Percentiles rank a stretch among this genome's conserved stretches.
phyloP scores from a whole-genome alignment of 768 basidiomycete genomes.

The Leccinellum rugosiceps region DNA sequence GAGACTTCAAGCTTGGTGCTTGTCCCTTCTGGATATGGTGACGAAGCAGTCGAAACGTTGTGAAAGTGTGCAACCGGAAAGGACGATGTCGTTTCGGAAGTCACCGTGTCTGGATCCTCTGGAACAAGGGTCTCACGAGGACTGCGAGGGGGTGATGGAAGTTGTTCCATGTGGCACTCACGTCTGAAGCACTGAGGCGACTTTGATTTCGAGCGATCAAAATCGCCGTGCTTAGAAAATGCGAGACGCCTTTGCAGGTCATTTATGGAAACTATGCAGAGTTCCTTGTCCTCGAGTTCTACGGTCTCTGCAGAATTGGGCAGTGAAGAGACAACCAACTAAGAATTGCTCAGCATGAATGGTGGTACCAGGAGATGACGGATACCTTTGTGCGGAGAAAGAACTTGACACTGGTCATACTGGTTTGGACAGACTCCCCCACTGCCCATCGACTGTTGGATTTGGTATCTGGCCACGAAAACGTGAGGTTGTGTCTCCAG shows the following conservation, averaged over 20 bases:
- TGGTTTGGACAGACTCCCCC: conserved; percentile 71
- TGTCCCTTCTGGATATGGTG: conserved; percentile 29
- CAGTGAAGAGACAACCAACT: conserved; percentile 45
- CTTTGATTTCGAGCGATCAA: conserved; percentile 51
- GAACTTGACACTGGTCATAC: conserved; percentile 64
- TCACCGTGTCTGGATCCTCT: conserved; percentile 7
- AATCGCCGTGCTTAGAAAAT: conserved; percentile 54
- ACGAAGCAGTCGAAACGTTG: conserved; percentile 30
- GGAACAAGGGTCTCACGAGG: conserved; percentile 11
- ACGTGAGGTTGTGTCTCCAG: conserved; percentile 61
- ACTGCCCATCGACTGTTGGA: conserved; percentile 73
- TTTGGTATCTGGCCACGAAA: conserved; percentile 71
- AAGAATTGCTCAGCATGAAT: conserved; percentile 19
- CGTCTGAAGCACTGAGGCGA: conserved; percentile 48
- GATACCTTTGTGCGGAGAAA: conserved; percentile 66
- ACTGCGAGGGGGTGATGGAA: conserved; percentile 41
- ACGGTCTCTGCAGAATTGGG: conserved; percentile 56
- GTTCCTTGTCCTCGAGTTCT: conserved; percentile 67
- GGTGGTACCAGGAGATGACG: conserved; percentile 8
- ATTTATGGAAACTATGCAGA: conserved; percentile 66
- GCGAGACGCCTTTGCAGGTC: conserved; percentile 66
- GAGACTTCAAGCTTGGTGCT: conserved; percentile 30
- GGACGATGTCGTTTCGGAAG: conserved; percentile 1
- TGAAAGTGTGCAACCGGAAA: conserved; percentile 19
- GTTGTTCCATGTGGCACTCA: conserved; percentile 27